phyloP scores from a whole-genome alignment of 2,329 filamentous ascomycete species.

The Tolypocladium paradoxum region DNA sequence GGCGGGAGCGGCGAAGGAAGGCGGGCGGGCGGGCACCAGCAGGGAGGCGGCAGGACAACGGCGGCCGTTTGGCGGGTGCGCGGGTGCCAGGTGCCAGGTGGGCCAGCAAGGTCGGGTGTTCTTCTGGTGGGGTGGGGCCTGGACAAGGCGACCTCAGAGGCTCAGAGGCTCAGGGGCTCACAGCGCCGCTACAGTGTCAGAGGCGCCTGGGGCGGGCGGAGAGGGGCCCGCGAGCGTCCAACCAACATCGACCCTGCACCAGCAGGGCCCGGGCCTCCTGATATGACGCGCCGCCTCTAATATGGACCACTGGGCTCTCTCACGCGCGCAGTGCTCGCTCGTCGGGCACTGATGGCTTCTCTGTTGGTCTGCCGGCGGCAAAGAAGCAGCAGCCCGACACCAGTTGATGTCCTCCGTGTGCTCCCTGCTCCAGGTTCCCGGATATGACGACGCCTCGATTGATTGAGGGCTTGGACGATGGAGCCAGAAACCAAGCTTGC shows the following conservation, averaged over 20 bases:
- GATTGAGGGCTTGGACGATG: not conserved
- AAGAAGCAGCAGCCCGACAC: not conserved
- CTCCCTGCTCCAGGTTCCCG: not conserved
- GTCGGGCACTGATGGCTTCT: not conserved
- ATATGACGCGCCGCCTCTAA: too few relatives aligned
- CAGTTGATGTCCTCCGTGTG: not conserved
- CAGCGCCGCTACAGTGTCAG: not conserved
- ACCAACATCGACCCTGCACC: not conserved
- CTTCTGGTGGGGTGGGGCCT: not conserved
- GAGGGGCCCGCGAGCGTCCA: not conserved
- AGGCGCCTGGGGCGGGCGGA: not conserved
- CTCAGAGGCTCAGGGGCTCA: conserved; percentile 4
- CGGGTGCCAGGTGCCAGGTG: too few relatives aligned
- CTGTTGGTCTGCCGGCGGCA: not conserved
- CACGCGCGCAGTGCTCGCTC: not conserved
- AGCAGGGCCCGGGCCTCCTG: not conserved
- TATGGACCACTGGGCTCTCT: not conserved
- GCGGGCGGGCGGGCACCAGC: not conserved
- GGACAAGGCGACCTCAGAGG: conserved; percentile 1
- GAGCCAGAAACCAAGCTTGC: not conserved
- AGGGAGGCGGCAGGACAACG: not conserved
- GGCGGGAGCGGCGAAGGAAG: not conserved
- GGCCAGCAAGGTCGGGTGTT: not conserved
- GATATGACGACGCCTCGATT: not conserved
- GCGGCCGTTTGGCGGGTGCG: not conserved